Conservation (phyloP, 768 basidiomycete species). For the Trametes elegans region DNA sequence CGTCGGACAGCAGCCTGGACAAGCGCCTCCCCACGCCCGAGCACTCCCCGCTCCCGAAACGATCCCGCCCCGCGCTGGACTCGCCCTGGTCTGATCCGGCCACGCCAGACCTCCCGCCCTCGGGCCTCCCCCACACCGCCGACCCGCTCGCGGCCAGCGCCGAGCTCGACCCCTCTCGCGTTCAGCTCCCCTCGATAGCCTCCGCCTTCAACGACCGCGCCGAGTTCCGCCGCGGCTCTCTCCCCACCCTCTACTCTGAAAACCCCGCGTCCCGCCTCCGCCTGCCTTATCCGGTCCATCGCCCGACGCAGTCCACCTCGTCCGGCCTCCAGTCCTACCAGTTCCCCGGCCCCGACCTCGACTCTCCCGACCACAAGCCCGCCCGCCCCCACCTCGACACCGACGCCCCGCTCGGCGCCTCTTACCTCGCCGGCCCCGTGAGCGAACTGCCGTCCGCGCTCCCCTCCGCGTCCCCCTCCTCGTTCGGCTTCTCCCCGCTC, state of each 20-base stretch:
- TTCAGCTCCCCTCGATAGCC: conserved; percentile 75
- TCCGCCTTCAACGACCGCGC: conserved; percentile 62
- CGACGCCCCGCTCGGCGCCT: conserved; percentile 43
- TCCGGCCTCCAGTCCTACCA: conserved; percentile 44
- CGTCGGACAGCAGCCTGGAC: conserved; percentile 66
- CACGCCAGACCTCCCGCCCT: conserved; percentile 26
- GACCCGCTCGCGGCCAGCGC: conserved; percentile 33
- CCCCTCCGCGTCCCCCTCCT: conserved; percentile 47
- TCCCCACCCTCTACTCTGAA: conserved; percentile 59
- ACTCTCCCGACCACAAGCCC: conserved; percentile 32
- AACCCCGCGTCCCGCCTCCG: conserved; percentile 43
- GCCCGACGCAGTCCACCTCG: conserved; percentile 32
- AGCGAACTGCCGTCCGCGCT: conserved; percentile 49
- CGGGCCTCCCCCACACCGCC: conserved; percentile 27
- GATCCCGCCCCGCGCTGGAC: conserved; percentile 36
- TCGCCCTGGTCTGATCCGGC: conserved; percentile 24
- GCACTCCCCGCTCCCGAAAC: conserved; percentile 50
- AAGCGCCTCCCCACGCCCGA: conserved; percentile 58
- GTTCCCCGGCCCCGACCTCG: conserved; percentile 52
- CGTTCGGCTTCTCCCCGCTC: conserved; percentile 42
- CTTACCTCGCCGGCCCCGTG: conserved; percentile 42
- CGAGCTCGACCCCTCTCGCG: conserved; percentile 45
- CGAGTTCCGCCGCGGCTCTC: conserved; percentile 60
- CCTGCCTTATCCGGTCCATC: conserved; percentile 55
- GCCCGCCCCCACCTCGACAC: conserved; percentile 50